Evolutionary conservation across 768 basidiomycete species (phyloP).

Genomic region (Arthromyces matolae): DNA sequence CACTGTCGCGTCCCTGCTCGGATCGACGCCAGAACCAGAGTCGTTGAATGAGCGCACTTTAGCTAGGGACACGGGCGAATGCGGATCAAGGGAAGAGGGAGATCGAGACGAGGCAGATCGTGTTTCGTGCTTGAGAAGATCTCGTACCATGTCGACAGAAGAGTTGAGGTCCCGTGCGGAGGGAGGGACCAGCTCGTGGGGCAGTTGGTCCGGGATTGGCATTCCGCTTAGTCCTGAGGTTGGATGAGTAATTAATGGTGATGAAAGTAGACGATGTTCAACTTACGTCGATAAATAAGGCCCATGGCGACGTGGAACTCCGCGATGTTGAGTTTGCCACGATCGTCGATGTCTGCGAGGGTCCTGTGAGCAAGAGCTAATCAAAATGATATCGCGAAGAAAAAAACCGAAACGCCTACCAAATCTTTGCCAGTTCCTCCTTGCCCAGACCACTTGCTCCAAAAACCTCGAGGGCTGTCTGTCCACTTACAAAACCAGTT

Average conservation of each 20-base stretch:
- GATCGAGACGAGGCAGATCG: slow-evolving; percentile 65
- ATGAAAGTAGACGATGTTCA: neutral
- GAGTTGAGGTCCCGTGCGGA: slow-evolving; percentile 85
- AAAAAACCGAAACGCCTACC: slow-evolving; percentile 49
- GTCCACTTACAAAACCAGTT: slow-evolving; percentile 83
- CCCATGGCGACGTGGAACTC: slow-evolving; percentile 99
- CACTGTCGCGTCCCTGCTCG: slow-evolving; percentile 81
- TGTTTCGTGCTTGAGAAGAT: slow-evolving; percentile 82
- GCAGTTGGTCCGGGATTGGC: slow-evolving; percentile 81
- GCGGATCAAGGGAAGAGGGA: slow-evolving; percentile 41
- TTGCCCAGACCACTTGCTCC: slow-evolving; percentile 86
- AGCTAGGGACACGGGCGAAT: slow-evolving; percentile 45
- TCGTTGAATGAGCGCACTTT: slow-evolving; percentile 71
- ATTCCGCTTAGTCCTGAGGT: slow-evolving; percentile 83
- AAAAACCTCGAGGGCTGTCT: slow-evolving; percentile 87
- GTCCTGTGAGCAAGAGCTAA: slow-evolving; percentile 50
- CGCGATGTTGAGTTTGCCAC: slow-evolving; percentile 90
- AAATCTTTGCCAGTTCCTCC: slow-evolving; percentile 90
- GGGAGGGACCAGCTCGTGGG: slow-evolving; percentile 86
- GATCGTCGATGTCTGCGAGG: slow-evolving; percentile 88
- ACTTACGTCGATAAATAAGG: slow-evolving; percentile 91
- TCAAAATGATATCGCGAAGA: neutral
- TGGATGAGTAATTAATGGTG: neutral
- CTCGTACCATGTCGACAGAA: slow-evolving; percentile 86
- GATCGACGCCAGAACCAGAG: slow-evolving; percentile 47